Base-by-base conservation (phyloP, 495 filamentous ascomycete species). In the Annulohypoxylon stygium region DNA sequence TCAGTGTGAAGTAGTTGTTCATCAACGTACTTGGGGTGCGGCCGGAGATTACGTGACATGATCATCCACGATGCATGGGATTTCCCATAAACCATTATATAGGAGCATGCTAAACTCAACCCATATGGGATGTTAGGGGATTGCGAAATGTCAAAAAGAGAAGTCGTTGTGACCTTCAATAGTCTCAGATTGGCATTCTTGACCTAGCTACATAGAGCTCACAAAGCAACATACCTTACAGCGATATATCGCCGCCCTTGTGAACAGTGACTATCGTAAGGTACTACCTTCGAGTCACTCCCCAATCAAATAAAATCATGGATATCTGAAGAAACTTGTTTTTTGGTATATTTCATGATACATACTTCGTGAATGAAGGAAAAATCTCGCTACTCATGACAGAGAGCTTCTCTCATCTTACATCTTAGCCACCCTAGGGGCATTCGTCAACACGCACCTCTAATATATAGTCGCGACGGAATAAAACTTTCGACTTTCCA, bases 391-490 rank as follows among this genome's bases (percentile, higher is more conserved):
- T 54, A 11, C 33, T 50, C 34, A 50, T 30, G 43, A 43, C 20
- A 23, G 33, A 54, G 20, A 54, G 33, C 12, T 61, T 9, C 5
- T 66, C 26, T 61, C 23, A 41, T 20, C 75, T 75, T 71, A 74
- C 16, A 75, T 75, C 57, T 57, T 75, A 50, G 73, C 75, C 67
- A 75, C 72, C 64, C 73, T 74, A 61, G 36, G 66, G 70, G 69
- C 60, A 75, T 68, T 67, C 67, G 73, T 78, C 67, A 74, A 78
- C 71, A 63, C 59, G 58, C 65, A 71, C 67, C 47, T 62, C 61
- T 55, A 33, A 65, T 47, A 65, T 47, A 34, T 50, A 58, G 61
- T 50, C 34, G 45, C 61, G 65, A 66, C 61, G 43, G 11, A 58
- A 71, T 6, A 48, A 50, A 4, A 33, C 47, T 7, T 25, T 37